phyloP scores from a whole-genome alignment of 306 rosid species.

The Pterocarpus macrocarpus region DNA sequence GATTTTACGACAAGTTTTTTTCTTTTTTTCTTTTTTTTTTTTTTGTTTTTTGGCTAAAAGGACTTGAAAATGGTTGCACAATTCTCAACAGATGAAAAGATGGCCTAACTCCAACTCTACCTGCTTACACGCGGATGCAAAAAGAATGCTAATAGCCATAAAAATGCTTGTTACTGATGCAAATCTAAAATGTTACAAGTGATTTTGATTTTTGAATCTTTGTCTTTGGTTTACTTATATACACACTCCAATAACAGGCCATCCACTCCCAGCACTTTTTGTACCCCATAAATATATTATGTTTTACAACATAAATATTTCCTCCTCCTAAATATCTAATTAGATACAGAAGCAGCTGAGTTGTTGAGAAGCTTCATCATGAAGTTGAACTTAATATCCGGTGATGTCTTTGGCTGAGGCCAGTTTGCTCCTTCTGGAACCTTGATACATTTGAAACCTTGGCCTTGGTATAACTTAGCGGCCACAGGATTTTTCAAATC shows the following conservation, averaged over 20 bases:
- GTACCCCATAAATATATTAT: constrained; percentile 4
- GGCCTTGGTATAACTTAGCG: constrained; percentile 77
- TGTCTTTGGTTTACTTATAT: constrained; percentile 42
- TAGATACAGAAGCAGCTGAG: constrained; percentile 43
- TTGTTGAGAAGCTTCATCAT: constrained; percentile 95
- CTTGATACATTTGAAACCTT: constrained; percentile 81
- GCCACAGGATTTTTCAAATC: constrained; percentile 85
- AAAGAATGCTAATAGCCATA: constrained; percentile 31
- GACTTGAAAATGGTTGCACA: not conserved
- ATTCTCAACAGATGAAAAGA: constrained; percentile 2
- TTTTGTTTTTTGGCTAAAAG: not conserved
- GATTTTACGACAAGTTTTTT: not conserved
- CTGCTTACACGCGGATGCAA: too few relatives aligned
- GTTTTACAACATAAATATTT: constrained; percentile 35
- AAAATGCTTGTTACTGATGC: constrained; percentile 19
- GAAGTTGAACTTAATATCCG: constrained; percentile 77
- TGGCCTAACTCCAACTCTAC: not conserved
- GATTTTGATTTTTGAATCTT: constrained; percentile 9
- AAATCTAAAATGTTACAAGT: constrained; percentile 39
- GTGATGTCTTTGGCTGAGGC: constrained; percentile 97
- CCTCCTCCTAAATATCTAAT: constrained; percentile 48
- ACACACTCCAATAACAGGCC: constrained; percentile 48
- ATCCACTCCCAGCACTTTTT: constrained; percentile 27
- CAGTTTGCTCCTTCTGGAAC: constrained; percentile 96
- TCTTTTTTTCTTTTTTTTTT: too few relatives aligned